Conservation (phyloP, 1,284 basidiomycete species). For the Xerocomus cyaneibrunnescens region DNA sequence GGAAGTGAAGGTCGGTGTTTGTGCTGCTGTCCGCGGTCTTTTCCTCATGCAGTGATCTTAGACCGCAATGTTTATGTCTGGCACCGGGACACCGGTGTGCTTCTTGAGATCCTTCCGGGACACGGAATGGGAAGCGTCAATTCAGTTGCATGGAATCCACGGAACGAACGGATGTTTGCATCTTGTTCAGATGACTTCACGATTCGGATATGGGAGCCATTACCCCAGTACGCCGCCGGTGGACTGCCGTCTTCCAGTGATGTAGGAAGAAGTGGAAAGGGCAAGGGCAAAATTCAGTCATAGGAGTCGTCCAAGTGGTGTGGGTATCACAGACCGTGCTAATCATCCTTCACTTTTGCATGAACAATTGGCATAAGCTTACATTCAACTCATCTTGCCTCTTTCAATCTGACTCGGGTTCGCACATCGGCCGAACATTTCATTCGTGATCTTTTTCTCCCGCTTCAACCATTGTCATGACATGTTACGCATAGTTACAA, state of each 20-base stretch:
- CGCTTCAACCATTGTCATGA: constrained; percentile 25
- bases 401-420: constrained; percentile 26
- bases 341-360: constrained; percentile 26
- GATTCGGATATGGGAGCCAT: constrained; percentile 82
- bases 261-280: constrained; percentile 44
- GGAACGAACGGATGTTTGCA: constrained; percentile 86
- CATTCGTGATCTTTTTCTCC: constrained; percentile 20
- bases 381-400: constrained; percentile 33
- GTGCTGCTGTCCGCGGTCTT: not conserved
- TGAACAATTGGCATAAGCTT: constrained; percentile 31
- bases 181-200: constrained; percentile 88
- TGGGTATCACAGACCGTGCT: constrained; percentile 24
- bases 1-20: constrained; percentile 84
- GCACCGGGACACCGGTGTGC: constrained; percentile 83
- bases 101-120: constrained; percentile 82
- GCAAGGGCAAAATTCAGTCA: constrained; percentile 66
- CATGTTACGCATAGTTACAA: constrained; percentile 38
- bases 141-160: constrained; percentile 94
- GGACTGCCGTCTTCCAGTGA: constrained; percentile 17
- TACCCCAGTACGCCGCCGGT: constrained; percentile 31
- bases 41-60: constrained; percentile 35
- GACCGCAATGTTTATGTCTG: constrained; percentile 93
- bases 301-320: constrained; percentile 40
- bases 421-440: constrained; percentile 32
- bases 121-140: constrained; percentile 91